phyloP scores from a whole-genome alignment of 768 basidiomycete genomes.

The Boletus barrowsii region DNA sequence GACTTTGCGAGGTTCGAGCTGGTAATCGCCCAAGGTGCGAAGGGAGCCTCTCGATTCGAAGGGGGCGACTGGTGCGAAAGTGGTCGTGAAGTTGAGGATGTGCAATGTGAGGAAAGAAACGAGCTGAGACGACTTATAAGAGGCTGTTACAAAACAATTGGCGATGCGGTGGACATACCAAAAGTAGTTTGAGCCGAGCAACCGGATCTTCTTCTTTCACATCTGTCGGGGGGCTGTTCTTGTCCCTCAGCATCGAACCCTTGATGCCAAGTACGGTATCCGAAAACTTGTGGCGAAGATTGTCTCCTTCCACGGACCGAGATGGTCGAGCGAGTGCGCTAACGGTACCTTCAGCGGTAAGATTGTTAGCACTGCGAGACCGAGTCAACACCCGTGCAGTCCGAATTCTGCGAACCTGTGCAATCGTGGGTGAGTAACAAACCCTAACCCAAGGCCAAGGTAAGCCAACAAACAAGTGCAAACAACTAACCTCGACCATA shows the following conservation, averaged over 20 bases:
- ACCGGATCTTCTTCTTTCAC: conserved; percentile 74
- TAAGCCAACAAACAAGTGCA: conserved; percentile 6
- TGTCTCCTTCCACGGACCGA: conserved; percentile 15
- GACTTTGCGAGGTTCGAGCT: conserved; percentile 47
- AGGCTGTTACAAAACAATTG: not conserved
- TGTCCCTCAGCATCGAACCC: conserved; percentile 44
- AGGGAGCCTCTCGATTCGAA: conserved; percentile 31
- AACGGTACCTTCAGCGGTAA: conserved; percentile 29
- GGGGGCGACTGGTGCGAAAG: conserved; percentile 67
- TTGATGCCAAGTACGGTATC: conserved; percentile 44
- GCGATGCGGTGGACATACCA: conserved; percentile 46
- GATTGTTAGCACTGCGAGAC: conserved; percentile 32
- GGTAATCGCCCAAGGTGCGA: conserved; percentile 14
- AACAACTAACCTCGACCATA: conserved; percentile 82
- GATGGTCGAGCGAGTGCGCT: conserved; percentile 28
- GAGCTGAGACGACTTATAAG: conserved; percentile 46
- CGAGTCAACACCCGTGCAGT: conserved; percentile 51
- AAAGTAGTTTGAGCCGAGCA: conserved; percentile 81
- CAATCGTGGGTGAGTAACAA: conserved; percentile 3
- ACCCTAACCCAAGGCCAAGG: conserved; percentile 10
- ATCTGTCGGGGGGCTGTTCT: conserved; percentile 39
- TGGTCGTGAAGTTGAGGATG: conserved; percentile 88
- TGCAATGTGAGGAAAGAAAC: conserved; percentile 90
- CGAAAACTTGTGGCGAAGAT: conserved; percentile 26
- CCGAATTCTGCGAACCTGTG: conserved; percentile 69